phyloP scores from a whole-genome alignment of 2,329 filamentous ascomycete species.

The Ascochyta viciae-villosae region DNA sequence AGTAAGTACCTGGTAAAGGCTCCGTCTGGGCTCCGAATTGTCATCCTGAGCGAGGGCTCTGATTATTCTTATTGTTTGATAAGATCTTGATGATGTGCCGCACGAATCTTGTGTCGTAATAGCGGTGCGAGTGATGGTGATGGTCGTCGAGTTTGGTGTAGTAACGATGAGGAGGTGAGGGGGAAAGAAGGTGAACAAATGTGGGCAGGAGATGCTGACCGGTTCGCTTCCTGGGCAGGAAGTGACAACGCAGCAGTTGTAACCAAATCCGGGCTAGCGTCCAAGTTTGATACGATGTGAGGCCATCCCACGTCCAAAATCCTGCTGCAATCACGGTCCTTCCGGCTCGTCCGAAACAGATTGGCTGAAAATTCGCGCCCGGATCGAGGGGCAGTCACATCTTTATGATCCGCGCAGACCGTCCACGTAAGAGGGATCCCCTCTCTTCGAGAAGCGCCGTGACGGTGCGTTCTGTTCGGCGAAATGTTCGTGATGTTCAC shows the following conservation, averaged over 20 bases:
- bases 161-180: conserved; percentile 32
- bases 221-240: conserved; percentile 36
- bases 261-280: conserved; percentile 35
- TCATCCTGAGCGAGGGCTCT: conserved; percentile 53
- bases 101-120: conserved; percentile 20
- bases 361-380: conserved; percentile 37
- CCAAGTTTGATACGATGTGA: conserved; percentile 19
- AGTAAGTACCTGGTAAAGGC: conserved; percentile 53
- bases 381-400: conserved; percentile 39
- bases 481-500: conserved; percentile 32
- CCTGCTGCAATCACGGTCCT: conserved; percentile 30
- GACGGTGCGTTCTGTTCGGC: conserved; percentile 29
- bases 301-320: conserved; percentile 31
- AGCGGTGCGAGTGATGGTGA: conserved; percentile 17
- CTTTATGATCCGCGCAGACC: conserved; percentile 43
- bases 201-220: conserved; percentile 41
- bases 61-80: conserved; percentile 27
- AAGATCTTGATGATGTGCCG: conserved; percentile 3
- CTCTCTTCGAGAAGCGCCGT: conserved; percentile 26
- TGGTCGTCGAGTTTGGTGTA: conserved; percentile 30
- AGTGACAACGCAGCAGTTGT: conserved; percentile 50
- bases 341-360: conserved; percentile 40
- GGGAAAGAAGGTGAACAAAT: conserved; percentile 38
- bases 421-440: conserved; percentile 32
- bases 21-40: conserved; percentile 53